Evolutionary conservation across 176 grass and related monocot species (phyloP).

Genomic region (Cenchrus purpureus): DNA sequence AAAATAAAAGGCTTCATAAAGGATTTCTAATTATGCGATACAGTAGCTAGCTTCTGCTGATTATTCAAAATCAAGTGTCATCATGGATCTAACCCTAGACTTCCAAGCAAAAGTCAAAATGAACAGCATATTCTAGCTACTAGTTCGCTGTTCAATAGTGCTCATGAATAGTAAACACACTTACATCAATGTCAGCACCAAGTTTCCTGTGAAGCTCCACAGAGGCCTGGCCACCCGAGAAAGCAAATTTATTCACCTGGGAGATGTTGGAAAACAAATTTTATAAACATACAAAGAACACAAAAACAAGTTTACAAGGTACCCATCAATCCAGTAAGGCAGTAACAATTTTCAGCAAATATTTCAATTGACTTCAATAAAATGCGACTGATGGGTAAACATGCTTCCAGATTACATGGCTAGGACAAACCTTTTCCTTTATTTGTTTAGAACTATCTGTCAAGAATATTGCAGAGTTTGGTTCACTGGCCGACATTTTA

Average conservation of each 20-base stretch:
- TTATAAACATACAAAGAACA: not conserved
- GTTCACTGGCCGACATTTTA: conserved; percentile 96
- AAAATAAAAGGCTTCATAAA: not conserved
- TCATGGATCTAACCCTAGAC: not conserved
- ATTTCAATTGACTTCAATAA: not conserved
- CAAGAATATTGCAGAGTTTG: conserved; percentile 92
- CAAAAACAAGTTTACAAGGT: not conserved
- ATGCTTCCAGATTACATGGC: conserved; percentile 1
- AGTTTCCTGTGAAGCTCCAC: conserved; percentile 77
- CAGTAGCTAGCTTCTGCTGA: not conserved
- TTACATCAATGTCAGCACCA: conserved; percentile 84
- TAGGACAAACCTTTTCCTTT: conserved; percentile 72
- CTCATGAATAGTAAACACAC: not conserved
- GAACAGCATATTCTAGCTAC: not conserved
- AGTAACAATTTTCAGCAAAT: conserved; percentile 27
- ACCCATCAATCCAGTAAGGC: conserved; percentile 20
- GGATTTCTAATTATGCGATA: not conserved
- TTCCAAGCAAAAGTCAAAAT: not conserved
- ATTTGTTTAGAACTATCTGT: conserved; percentile 84
- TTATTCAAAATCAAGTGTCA: not conserved
- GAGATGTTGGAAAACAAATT: conserved; percentile 35
- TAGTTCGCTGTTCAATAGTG: not conserved
- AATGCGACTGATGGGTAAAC: not conserved
- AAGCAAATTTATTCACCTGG: conserved; percentile 85
- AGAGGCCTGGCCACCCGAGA: conserved; percentile 86